A percentile compares a stretch with the other conserved stretches of the same genome.
Evolutionary conservation across 768 basidiomycete genomes (phyloP).

Genomic region (Strobilomyces echinocephalus): DNA sequence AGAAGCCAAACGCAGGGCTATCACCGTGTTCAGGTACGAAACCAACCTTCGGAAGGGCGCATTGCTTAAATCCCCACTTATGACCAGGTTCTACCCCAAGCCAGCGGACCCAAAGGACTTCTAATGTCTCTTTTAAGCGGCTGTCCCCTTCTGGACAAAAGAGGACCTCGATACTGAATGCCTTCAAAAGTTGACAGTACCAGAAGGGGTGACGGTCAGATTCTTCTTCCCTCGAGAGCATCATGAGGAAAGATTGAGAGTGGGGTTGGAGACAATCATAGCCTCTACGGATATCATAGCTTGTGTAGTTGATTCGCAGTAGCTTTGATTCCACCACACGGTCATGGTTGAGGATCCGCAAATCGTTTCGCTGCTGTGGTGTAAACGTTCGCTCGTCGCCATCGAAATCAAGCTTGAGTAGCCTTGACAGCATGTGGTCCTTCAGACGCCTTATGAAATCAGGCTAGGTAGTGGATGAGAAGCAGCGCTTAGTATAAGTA

Average conservation of each 20-base stretch:
- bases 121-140: neutral
- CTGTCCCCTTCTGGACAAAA: neutral
- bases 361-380: neutral
- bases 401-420: neutral
- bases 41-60: neutral
- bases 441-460: neutral
- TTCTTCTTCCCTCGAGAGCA: neutral
- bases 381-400: neutral
- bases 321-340: neutral
- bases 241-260: neutral
- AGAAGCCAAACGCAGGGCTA: neutral
- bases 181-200: neutral
- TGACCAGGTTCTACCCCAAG: neutral
- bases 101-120: neutral
- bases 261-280: neutral
- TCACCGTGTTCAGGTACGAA: neutral
- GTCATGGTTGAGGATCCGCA: neutral
- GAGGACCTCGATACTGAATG: neutral
- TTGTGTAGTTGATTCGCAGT: conserved; percentile 1
- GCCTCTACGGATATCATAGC: too few relatives aligned
- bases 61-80: neutral
- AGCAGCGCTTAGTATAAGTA: too few relatives aligned
- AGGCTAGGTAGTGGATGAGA: too few relatives aligned
- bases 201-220: neutral
- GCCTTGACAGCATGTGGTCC: neutral